Evolutionary conservation across 2,329 filamentous ascomycete genomes (phyloP), one percentile per base, ranked within the genome.

Genomic region (Mariannaea sp.): DNA sequence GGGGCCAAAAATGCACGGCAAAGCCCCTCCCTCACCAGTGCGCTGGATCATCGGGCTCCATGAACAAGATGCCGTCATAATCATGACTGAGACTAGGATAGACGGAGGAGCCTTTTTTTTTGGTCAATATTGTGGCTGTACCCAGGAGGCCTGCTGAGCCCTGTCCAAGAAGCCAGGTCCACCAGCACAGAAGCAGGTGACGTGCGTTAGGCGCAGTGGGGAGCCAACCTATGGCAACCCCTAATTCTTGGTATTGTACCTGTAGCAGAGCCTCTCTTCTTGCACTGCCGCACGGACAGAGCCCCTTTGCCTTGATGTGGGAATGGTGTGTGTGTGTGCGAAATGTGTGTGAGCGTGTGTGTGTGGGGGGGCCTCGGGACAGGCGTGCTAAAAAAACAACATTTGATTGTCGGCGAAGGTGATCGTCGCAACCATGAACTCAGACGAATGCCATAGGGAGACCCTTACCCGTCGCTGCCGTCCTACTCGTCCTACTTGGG

Each of bases 301-400:
- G 39, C 40, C 26, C 20, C 36, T 30, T 39, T 29, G 26, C 22
- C 7, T 36, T 24, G 24, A 3, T 6, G 8, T 5, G 8, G 22
- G 8, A 24, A 24, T 5, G 8, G 22, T 24, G 22, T 24, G 22
- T 24, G n/a, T n/a, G n/a, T n/a, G n/a, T n/a, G n/a, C n/a, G n/a
- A n/a, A n/a, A n/a, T n/a, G n/a, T n/a, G n/a, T n/a, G n/a, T n/a
- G n/a, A n/a, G n/a, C n/a, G n/a, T n/a, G n/a, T 36, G 35, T 13
- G 26, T 6, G 26, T 27, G 26, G 46, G 42, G 46, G 49, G 49
- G 36, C 43, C 22, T 41, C 36, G 42, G 41, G 35, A 10, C 4
- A 17, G n/a, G 26, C 32, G 39, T 53, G 43, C 49, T 54, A 54
- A 54, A 54, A 54, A 54, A 45, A 54, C 49, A 39, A 53, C 42